A percentile compares a stretch with the other conserved stretches of the same genome.
Conservation (phyloP, 2,329 filamentous ascomycete genomes). For the Colletotrichum costaricense region DNA sequence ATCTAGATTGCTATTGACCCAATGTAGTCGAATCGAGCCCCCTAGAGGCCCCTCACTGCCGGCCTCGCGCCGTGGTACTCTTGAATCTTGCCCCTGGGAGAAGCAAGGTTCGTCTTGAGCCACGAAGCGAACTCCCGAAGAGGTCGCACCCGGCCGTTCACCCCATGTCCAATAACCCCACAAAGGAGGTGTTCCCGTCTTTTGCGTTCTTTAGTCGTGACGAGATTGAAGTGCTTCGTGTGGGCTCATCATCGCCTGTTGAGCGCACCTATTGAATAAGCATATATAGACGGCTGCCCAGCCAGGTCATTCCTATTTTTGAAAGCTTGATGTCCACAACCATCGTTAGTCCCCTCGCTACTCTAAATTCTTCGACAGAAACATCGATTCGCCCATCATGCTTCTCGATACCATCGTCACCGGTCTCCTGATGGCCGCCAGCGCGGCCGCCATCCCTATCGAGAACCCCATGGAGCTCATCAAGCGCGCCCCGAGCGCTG, state of each 20-base stretch:
- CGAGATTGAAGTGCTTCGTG: conserved; percentile 28
- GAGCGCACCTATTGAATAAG: neutral
- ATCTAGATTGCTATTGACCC: conserved; percentile 13
- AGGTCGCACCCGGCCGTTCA: neutral
- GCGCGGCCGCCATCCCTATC: conserved; percentile 44
- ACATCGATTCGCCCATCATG: conserved; percentile 37
- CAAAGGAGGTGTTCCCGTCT: conserved; percentile 12
- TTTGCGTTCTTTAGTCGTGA: neutral
- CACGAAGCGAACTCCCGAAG: conserved; percentile 14
- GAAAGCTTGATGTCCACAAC: neutral
- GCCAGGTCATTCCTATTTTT: neutral
- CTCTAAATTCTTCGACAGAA: neutral
- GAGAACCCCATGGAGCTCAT: conserved; percentile 52
- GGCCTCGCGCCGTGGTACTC: neutral
- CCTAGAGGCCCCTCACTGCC: conserved; percentile 14
- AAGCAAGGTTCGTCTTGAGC: conserved; percentile 2
- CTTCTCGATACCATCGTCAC: conserved; percentile 40
- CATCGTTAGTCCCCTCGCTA: neutral
- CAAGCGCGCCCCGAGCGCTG: conserved; percentile 52
- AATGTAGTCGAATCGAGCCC: neutral
- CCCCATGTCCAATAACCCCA: conserved; percentile 3
- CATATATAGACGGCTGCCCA: conserved; percentile 19
- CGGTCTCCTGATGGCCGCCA: conserved; percentile 41
- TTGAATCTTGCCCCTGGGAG: conserved; percentile 7
- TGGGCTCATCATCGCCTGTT: conserved; percentile 14